Conservation (phyloP, 352 stramenopile genomes). For the Detonula confervacea region DNA sequence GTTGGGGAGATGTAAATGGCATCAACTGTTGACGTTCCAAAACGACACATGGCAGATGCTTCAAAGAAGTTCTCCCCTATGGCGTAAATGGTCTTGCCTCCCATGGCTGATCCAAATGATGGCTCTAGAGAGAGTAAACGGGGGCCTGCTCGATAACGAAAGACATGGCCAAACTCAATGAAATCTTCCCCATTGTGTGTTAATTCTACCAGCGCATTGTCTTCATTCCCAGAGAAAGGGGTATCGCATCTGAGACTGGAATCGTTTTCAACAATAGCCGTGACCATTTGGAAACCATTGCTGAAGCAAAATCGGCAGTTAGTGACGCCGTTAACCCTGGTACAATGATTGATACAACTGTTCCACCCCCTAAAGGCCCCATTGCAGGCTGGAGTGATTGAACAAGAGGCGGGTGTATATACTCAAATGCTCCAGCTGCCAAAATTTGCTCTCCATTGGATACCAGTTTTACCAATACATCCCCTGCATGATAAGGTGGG, state of each 20-base stretch:
- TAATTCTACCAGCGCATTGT: conserved; percentile 41
- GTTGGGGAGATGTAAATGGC: conserved; percentile 90
- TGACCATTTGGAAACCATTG: conserved; percentile 25
- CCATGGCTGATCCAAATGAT: conserved; percentile 48
- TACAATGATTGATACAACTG: conserved; percentile 32
- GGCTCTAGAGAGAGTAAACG: conserved; percentile 41
- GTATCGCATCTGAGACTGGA: conserved; percentile 29
- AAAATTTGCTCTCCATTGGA: conserved; percentile 40
- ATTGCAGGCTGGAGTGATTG: conserved; percentile 41
- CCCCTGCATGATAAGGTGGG: conserved; percentile 28
- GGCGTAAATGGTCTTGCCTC: conserved; percentile 58
- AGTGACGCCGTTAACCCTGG: conserved; percentile 43
- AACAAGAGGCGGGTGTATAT: conserved; percentile 36
- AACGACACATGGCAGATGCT: conserved; percentile 41
- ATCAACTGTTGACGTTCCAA: conserved; percentile 62
- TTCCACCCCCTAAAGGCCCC: conserved; percentile 39
- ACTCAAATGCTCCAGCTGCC: conserved; percentile 49
- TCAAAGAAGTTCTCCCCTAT: conserved; percentile 58
- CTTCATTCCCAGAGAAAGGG: conserved; percentile 24
- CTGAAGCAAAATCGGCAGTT: conserved; percentile 52
- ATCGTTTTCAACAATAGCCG: conserved; percentile 30
- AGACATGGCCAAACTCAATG: conserved; percentile 14
- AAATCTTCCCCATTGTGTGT: conserved; percentile 66
- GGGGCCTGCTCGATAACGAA: conserved; percentile 50
- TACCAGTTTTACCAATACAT: conserved; percentile 43